A percentile compares a stretch with the other conserved stretches of the same genome.
These are phyloP conservation scores for Fusarium caatingaense DNA, from an alignment of 2,329 filamentous ascomycete genomes.

Conservation along the genomic window DNA sequence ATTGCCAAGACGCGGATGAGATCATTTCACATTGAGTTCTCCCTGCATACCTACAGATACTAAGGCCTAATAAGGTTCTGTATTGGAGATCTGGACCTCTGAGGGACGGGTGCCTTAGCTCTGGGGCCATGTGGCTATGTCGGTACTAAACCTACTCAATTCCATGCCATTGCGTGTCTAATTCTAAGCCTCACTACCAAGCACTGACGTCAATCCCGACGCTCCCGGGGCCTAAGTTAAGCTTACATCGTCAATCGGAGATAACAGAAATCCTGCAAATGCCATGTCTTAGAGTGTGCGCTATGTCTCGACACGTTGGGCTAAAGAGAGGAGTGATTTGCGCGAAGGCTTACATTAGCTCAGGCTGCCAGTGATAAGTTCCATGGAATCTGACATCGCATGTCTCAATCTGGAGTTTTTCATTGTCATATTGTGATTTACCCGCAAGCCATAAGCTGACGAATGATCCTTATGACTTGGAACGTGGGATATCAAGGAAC, in stretches of 20 bases:
- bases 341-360: not conserved
- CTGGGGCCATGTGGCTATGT: not conserved
- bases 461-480: not conserved
- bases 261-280: not conserved
- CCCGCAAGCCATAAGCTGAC: not conserved
- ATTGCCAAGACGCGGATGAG: not conserved
- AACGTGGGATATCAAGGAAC: not conserved
- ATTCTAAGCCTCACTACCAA: not conserved
- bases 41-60: not conserved
- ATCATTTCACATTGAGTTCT: not conserved
- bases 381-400: not conserved
- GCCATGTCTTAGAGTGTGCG: not conserved
- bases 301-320: not conserved
- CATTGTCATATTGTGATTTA: not conserved
- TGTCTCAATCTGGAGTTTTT: not conserved
- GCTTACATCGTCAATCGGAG: not conserved
- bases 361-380: not conserved
- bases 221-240: not conserved
- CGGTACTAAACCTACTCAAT: not conserved
- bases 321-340: not conserved
- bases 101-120: not conserved
- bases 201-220: not conserved
- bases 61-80: not conserved
- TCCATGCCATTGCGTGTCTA: not conserved
- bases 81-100: not conserved